These are phyloP conservation scores for Backusella morwellensis DNA, from an alignment of 192 early-diverging fungal species.

Conservation along the genomic window DNA sequence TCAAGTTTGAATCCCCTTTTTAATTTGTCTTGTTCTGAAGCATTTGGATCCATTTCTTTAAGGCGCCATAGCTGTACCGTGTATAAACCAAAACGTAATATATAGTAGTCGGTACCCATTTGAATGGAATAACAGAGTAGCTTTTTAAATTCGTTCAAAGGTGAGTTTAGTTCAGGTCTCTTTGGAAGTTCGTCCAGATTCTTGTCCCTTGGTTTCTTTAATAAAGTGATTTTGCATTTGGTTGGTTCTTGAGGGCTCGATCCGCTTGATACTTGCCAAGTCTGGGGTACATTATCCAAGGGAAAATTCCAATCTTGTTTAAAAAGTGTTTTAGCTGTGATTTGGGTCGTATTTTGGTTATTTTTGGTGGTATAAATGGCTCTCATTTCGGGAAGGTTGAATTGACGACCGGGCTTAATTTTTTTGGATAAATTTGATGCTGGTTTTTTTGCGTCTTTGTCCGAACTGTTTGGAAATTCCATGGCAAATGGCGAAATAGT, in stretches of 20 bases:
- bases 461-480: background rate
- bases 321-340: background rate
- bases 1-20: background rate
- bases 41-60: background rate
- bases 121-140: background rate
- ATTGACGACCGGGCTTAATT: background rate
- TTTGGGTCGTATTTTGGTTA: background rate
- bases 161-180: background rate
- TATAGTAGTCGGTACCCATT: background rate
- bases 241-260: background rate
- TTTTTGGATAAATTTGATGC: background rate
- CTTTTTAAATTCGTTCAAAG: background rate
- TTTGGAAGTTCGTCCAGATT: background rate
- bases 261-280: background rate
- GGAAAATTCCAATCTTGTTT: background rate
- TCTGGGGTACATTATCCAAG: background rate
- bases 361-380: background rate
- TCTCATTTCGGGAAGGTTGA: background rate
- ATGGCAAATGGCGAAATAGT: background rate
- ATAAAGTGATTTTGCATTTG: background rate
- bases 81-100: background rate
- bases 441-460: background rate
- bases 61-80: constrained; percentile 3
- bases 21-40: background rate
- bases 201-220: background rate